Conservation (phyloP, 2,329 filamentous ascomycete genomes). For the Byssothecium circinans region DNA sequence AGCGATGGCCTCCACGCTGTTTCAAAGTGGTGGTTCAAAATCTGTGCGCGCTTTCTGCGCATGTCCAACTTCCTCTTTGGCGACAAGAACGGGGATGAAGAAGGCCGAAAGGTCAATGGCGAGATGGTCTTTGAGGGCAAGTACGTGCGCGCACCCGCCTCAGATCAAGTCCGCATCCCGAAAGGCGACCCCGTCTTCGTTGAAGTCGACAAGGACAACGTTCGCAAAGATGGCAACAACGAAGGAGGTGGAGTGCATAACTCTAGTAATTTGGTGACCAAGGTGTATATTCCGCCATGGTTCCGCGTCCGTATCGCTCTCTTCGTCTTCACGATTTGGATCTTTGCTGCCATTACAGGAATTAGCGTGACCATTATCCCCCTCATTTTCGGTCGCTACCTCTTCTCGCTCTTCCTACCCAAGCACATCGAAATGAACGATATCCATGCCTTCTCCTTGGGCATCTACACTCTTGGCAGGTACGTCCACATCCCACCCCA, state of each 20-base stretch:
- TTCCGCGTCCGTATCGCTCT: slow-evolving; percentile 79
- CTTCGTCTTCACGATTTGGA: slow-evolving; percentile 89
- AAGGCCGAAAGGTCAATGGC: slow-evolving; percentile 64
- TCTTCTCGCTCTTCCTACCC: slow-evolving; percentile 75
- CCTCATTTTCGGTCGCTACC: slow-evolving; percentile 76
- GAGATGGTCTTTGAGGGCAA: slow-evolving; percentile 68
- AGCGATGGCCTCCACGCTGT: slow-evolving; percentile 80
- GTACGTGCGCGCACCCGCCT: slow-evolving; percentile 90
- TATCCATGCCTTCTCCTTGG: slow-evolving; percentile 92
- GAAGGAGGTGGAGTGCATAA: slow-evolving; percentile 45
- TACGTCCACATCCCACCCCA: background rate
- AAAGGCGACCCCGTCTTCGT: slow-evolving; percentile 82
- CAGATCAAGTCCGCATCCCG: slow-evolving; percentile 90
- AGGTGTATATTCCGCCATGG: slow-evolving; percentile 75
- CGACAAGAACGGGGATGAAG: slow-evolving; percentile 77
- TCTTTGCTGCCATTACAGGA: slow-evolving; percentile 87
- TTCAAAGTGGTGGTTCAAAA: slow-evolving; percentile 96
- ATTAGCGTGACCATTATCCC: slow-evolving; percentile 84
- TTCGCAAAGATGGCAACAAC: slow-evolving; percentile 61
- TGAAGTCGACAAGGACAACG: slow-evolving; percentile 68
- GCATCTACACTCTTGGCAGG: slow-evolving; percentile 74
- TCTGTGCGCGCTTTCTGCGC: slow-evolving; percentile 76
- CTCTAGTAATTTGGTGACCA: slow-evolving; percentile 50
- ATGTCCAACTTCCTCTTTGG: slow-evolving; percentile 94
- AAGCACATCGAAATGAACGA: slow-evolving; percentile 73